A percentile compares a stretch with the other conserved stretches of the same genome.
Evolutionary conservation across 208 protist species (phyloP).

Genomic region (Leptomonas pyrrhocoris): DNA sequence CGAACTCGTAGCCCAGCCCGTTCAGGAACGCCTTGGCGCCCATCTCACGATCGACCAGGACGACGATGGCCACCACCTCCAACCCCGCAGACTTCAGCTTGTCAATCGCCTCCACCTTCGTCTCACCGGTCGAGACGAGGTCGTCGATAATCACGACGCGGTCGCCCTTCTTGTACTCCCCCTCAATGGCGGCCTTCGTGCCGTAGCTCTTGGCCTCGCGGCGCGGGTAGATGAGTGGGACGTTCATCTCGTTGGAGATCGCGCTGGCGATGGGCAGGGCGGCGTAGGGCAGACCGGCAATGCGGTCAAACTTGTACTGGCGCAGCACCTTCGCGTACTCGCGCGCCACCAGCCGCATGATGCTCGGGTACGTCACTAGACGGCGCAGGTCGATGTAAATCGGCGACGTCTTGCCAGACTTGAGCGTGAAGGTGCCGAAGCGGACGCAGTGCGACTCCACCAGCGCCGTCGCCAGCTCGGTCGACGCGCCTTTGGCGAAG

Average conservation of each 20-base stretch:
- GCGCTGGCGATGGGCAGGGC: conserved; percentile 94
- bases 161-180: conserved; percentile 91
- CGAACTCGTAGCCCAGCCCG: conserved; percentile 84
- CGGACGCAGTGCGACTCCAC: conserved; percentile 88
- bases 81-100: conserved; percentile 85
- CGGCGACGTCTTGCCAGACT: conserved; percentile 94
- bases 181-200: conserved; percentile 95
- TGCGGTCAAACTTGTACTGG: conserved; percentile 75
- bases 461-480: conserved; percentile 69
- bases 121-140: conserved; percentile 95
- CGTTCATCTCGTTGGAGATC: conserved; percentile 90
- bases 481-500: conserved; percentile 43
- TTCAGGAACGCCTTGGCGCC: conserved; percentile 89
- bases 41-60: conserved; percentile 96
- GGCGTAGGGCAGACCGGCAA: conserved; percentile 94
- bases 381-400: conserved; percentile 97
- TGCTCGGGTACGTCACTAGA: conserved; percentile 85
- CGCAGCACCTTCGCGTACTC: conserved; percentile 78
- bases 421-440: conserved; percentile 96
- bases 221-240: conserved; percentile 90
- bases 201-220: conserved; percentile 95
- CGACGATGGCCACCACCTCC: conserved; percentile 90
- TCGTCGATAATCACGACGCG: conserved; percentile 95
- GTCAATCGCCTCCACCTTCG: conserved; percentile 94
- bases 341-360: conserved; percentile 80